A percentile compares a stretch with the other conserved stretches of the same genome.
Conservation (phyloP, 768 basidiomycete genomes). For the Russula olivacea region DNA sequence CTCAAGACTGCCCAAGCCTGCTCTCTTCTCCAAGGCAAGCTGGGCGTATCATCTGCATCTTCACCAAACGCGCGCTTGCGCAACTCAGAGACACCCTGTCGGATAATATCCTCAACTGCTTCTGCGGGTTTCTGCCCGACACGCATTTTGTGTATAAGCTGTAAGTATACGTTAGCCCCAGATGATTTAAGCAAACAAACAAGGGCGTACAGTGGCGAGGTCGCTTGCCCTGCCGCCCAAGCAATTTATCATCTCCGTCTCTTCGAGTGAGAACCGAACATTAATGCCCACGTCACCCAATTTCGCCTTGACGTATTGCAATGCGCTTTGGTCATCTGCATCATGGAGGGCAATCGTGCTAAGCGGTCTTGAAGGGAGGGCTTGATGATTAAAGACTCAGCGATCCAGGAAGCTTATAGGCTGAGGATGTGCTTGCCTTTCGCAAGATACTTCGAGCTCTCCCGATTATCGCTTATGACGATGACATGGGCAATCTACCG, state of each 20-base stretch:
- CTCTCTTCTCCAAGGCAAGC: constrained; percentile 73
- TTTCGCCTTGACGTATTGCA: constrained; percentile 78
- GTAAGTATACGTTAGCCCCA: not conserved
- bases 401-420: not conserved
- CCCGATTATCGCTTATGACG: constrained; percentile 83
- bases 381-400: constrained; percentile 34
- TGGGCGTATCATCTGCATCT: constrained; percentile 82
- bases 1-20: constrained; percentile 86
- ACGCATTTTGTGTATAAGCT: constrained; percentile 84
- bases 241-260: constrained; percentile 55
- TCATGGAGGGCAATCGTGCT: constrained; percentile 75
- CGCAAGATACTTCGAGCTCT: constrained; percentile 77
- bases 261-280: constrained; percentile 47
- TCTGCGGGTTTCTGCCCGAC: constrained; percentile 66
- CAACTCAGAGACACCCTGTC: constrained; percentile 71
- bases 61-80: constrained; percentile 92
- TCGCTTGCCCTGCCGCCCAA: constrained; percentile 91
- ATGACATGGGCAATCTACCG: constrained; percentile 86
- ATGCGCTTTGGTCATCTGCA: constrained; percentile 72
- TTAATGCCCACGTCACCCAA: constrained; percentile 53
- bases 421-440: constrained; percentile 48
- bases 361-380: constrained; percentile 79
- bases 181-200: not conserved
- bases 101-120: constrained; percentile 87
- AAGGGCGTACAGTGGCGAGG: constrained; percentile 63